Conservation (phyloP, 805 yeast genomes). For the Zygosaccharomyces rouxii region DNA sequence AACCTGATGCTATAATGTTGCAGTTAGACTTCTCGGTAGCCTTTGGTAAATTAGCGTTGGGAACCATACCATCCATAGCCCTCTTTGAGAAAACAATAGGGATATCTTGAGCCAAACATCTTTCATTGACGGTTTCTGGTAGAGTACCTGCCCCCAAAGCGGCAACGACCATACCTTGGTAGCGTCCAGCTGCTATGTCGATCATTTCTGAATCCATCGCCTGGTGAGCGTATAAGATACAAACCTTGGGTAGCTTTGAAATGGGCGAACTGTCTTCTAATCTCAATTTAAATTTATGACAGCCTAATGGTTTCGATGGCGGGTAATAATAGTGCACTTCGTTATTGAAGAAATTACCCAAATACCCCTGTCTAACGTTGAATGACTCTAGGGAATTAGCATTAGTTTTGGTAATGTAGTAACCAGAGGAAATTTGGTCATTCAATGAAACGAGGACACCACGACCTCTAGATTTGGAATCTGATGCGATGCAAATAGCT, state of each 20-base stretch:
- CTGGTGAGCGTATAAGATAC: constrained; percentile 59
- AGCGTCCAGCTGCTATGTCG: constrained; percentile 43
- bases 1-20: constrained; percentile 58
- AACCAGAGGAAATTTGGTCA: constrained; percentile 66
- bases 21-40: constrained; percentile 35
- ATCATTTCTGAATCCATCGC: constrained; percentile 50
- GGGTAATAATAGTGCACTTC: constrained; percentile 63
- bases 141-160: constrained; percentile 71
- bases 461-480: constrained; percentile 47
- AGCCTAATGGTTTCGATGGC: constrained; percentile 53
- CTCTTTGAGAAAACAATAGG: constrained; percentile 64
- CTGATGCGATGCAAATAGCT: constrained; percentile 60
- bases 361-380: constrained; percentile 65
- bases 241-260: constrained; percentile 37
- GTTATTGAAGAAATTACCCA: constrained; percentile 66
- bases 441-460: constrained; percentile 62
- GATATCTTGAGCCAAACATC: constrained; percentile 38
- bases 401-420: constrained; percentile 64
- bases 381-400: constrained; percentile 69
- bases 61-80: constrained; percentile 69
- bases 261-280: constrained; percentile 16
- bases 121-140: constrained; percentile 46
- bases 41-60: constrained; percentile 42
- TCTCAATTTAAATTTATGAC: constrained; percentile 40
- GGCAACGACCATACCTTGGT: constrained; percentile 58